phyloP scores from a whole-genome alignment of 768 basidiomycete species.

The Pleurotus platypus region DNA sequence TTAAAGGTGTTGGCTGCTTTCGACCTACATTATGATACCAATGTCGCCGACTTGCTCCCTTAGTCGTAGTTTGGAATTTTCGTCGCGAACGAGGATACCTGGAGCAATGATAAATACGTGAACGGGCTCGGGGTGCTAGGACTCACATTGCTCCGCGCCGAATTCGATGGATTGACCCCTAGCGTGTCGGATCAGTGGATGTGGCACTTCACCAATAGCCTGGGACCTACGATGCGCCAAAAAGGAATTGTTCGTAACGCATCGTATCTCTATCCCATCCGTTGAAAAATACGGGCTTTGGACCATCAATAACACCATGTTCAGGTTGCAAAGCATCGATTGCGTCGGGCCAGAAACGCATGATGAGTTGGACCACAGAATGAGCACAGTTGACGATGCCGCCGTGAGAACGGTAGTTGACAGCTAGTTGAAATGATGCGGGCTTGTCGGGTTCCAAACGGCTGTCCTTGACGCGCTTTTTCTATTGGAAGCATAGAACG shows the following conservation, averaged over 20 bases:
- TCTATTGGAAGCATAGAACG: background rate
- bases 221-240: slow-evolving; percentile 41
- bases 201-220: background rate
- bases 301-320: slow-evolving; percentile 48
- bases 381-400: slow-evolving; percentile 76
- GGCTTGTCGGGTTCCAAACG: slow-evolving; percentile 10
- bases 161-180: slow-evolving; percentile 53
- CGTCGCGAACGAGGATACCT: slow-evolving; percentile 72
- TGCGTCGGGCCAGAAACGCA: slow-evolving; percentile 55
- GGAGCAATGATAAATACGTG: background rate
- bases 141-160: slow-evolving; percentile 60
- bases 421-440: slow-evolving; percentile 50
- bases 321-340: slow-evolving; percentile 61
- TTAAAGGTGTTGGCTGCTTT: background rate
- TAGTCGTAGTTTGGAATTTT: slow-evolving; percentile 44
- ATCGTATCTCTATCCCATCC: slow-evolving; percentile 40
- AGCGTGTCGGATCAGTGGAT: background rate
- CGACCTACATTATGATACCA: slow-evolving; percentile 53
- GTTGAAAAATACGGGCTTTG: slow-evolving; percentile 55
- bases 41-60: slow-evolving; percentile 52
- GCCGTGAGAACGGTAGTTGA: slow-evolving; percentile 69
- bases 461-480: background rate
- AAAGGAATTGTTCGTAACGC: slow-evolving; percentile 57
- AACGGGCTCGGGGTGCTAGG: slow-evolving; percentile 8
- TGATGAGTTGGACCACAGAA: slow-evolving; percentile 59